Conservation (phyloP, 306 rosid genomes). For the Dryas octopetala region DNA sequence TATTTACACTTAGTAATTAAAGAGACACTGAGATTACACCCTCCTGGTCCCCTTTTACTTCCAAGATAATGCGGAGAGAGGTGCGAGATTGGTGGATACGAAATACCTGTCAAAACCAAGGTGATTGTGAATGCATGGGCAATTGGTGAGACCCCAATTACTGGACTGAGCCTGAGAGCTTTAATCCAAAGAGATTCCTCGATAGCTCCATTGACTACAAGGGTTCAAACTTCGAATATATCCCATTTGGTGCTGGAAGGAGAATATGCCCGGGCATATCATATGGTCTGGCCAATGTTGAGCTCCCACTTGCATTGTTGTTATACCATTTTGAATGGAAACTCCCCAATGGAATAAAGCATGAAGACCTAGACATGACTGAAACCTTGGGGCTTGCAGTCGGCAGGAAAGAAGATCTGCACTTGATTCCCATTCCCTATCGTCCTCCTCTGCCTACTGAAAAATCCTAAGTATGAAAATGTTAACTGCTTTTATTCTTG, state of each 20-base stretch:
- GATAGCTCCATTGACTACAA: constrained; percentile 19
- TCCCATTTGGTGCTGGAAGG: constrained; percentile 28
- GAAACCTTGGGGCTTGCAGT: constrained; percentile 8
- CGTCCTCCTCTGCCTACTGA: constrained; percentile 2
- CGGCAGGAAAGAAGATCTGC: constrained; percentile 1
- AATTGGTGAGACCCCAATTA: constrained; percentile 23
- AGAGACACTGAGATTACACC: constrained; percentile 28
- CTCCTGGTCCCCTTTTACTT: constrained; percentile 19
- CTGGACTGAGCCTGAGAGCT: constrained; percentile 27
- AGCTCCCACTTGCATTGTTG: constrained; percentile 22
- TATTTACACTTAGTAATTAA: constrained; percentile 13
- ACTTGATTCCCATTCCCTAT: constrained; percentile 21
- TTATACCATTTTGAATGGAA: constrained; percentile 31
- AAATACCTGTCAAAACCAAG: constrained; percentile 26
- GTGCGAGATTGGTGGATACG: constrained; percentile 25
- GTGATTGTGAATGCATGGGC: constrained; percentile 35
- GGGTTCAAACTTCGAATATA: too few relatives aligned
- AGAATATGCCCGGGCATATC: constrained; percentile 21
- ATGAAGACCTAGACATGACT: constrained; percentile 26
- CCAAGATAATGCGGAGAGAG: constrained; percentile 20
- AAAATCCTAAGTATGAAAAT: background rate
- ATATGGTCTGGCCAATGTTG: constrained; percentile 19
- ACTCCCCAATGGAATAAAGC: constrained; percentile 2
- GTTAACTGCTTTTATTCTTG: background rate
- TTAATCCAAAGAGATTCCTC: constrained; percentile 27